Percentiles rank a stretch among this genome's conserved stretches.
phyloP scores from a whole-genome alignment of 306 rosid species.

The Trifolium subterraneum region DNA sequence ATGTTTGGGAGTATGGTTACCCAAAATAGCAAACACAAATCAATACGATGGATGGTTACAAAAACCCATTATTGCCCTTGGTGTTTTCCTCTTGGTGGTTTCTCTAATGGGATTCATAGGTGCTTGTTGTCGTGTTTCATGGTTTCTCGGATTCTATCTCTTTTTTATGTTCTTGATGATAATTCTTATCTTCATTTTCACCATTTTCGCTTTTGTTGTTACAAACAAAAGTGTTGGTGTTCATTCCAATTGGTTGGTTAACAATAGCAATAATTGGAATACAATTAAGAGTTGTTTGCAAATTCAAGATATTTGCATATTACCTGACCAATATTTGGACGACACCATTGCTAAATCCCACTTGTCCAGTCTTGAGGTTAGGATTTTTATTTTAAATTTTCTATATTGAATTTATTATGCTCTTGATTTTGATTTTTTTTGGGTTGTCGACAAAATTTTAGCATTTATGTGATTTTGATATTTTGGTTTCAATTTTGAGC shows the following conservation, averaged over 20 bases:
- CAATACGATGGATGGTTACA: constrained; percentile 72
- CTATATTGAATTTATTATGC: background rate
- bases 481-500: too few relatives aligned
- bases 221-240: constrained; percentile 76
- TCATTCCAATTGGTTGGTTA: constrained; percentile 81
- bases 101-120: constrained; percentile 80
- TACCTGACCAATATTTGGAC: too few relatives aligned
- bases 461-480: background rate
- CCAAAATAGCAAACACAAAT: constrained; percentile 53
- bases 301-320: constrained; percentile 56
- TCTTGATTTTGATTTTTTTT: background rate
- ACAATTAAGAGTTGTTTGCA: constrained; percentile 66
- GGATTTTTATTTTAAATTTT: too few relatives aligned
- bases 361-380: constrained; percentile 68
- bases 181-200: constrained; percentile 57
- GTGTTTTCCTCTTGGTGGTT: constrained; percentile 65
- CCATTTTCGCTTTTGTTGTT: constrained; percentile 71
- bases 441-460: background rate
- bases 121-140: constrained; percentile 63
- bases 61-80: constrained; percentile 67
- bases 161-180: constrained; percentile 84
- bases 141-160: constrained; percentile 82
- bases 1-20: constrained; percentile 64
- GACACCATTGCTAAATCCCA: too few relatives aligned
- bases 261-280: constrained; percentile 56